Evolutionary conservation across 441 rosid species (phyloP).

Genomic region (Gossypium schwendimanii): DNA sequence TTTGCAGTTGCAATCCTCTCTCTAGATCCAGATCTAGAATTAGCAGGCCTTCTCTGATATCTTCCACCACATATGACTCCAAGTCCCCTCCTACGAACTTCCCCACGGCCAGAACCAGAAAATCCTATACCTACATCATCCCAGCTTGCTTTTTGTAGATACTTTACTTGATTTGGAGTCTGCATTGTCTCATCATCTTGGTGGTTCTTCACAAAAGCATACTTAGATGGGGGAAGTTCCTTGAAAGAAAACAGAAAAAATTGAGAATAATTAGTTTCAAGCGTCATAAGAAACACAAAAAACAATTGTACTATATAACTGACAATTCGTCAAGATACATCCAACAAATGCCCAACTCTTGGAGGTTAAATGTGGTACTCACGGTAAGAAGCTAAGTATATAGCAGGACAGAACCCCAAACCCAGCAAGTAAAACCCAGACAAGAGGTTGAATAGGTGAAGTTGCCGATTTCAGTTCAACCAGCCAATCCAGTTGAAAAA

Average conservation of each 20-base stretch:
- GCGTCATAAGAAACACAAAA: too few species aligned
- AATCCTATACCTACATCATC: conserved; percentile 29
- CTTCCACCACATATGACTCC: conserved; percentile 39
- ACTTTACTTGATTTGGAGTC: conserved; percentile 29
- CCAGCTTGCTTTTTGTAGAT: conserved; percentile 45
- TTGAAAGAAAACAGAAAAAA: conserved; percentile 7
- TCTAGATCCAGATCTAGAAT: conserved; percentile 40
- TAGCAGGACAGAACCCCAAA: background rate
- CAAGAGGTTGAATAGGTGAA: too few species aligned
- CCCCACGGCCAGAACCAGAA: conserved; percentile 35
- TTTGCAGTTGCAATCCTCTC: conserved; percentile 29
- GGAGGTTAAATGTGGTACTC: background rate
- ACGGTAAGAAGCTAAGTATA: background rate
- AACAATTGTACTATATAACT: background rate
- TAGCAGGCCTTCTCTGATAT: conserved; percentile 28
- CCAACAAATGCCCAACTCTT: background rate
- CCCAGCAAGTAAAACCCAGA: background rate
- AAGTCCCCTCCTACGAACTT: conserved; percentile 43
- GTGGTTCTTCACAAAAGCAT: conserved; percentile 28
- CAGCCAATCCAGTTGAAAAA: too few species aligned
- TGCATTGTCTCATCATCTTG: conserved; percentile 25
- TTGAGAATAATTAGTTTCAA: background rate
- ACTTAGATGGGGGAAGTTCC: conserved; percentile 32
- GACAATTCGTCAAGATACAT: background rate
- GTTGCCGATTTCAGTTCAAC: too few species aligned